A percentile compares a stretch with the other conserved stretches of the same genome.
Conservation (phyloP, 305 asterid genomes). For the Fraxinus velutina region DNA sequence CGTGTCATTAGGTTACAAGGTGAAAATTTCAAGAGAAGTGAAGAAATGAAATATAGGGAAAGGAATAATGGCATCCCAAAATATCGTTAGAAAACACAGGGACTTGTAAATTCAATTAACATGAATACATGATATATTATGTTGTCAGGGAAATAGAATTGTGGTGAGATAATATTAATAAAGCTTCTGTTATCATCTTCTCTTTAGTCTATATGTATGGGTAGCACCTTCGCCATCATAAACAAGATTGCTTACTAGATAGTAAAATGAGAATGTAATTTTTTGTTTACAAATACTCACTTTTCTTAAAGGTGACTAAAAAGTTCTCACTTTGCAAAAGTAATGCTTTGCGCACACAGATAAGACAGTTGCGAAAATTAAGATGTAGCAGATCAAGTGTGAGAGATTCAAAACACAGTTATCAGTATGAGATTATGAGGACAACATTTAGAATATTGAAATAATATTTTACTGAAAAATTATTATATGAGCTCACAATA, state of each 20-base stretch:
- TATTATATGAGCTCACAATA: slow-evolving; percentile 39
- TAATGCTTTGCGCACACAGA: neutral
- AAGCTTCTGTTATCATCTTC: neutral
- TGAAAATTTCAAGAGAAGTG: slow-evolving; percentile 9
- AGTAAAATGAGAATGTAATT: neutral
- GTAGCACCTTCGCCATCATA: neutral
- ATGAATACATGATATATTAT: neutral
- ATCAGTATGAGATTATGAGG: slow-evolving; percentile 10
- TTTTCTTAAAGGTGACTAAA: neutral
- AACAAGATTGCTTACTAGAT: neutral
- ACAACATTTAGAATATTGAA: neutral
- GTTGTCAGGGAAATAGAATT: neutral
- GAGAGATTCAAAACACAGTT: neutral
- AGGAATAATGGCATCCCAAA: neutral
- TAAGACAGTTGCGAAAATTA: neutral
- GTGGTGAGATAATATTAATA: neutral
- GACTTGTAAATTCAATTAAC: neutral
- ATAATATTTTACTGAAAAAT: neutral
- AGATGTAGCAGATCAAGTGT: neutral
- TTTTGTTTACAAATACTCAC: neutral
- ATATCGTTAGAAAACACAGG: neutral
- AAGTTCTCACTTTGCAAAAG: neutral
- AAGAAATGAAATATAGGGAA: slow-evolving; percentile 9
- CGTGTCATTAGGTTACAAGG: slow-evolving; percentile 16
- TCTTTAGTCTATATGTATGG: neutral